Percentiles rank a stretch among this genome's conserved stretches.
Evolutionary conservation across 2,329 filamentous ascomycete genomes (phyloP).

Genomic region (Drechslerella stenobrocha): DNA sequence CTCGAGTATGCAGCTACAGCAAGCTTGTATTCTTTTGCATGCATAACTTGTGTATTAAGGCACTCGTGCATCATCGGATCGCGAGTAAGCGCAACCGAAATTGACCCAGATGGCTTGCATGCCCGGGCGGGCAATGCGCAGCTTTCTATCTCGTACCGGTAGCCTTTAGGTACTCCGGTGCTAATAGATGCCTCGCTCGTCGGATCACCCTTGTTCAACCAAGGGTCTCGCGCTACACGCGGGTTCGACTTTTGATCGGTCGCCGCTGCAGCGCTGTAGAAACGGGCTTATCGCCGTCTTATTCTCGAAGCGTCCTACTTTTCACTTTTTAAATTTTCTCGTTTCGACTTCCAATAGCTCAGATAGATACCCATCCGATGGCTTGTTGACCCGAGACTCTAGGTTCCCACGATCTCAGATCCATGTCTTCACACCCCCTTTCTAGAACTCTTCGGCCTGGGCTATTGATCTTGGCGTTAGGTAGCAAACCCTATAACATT

Average conservation of each 20-base stretch:
- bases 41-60: constrained; percentile 3
- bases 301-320: too few species aligned
- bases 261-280: not conserved
- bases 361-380: not conserved
- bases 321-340: not conserved
- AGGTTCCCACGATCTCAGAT: not conserved
- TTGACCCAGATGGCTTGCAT: constrained; percentile 2
- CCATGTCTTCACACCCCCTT: not conserved
- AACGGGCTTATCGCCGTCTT: not conserved
- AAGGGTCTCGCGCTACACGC: not conserved
- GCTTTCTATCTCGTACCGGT: not conserved
- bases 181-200: too few species aligned
- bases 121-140: not conserved
- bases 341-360: not conserved
- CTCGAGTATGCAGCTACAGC: too few species aligned
- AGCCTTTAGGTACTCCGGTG: too few species aligned
- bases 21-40: not conserved
- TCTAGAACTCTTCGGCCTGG: constrained; percentile 3
- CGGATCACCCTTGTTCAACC: not conserved
- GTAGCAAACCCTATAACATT: not conserved
- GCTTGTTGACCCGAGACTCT: not conserved
- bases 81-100: constrained; percentile 7
- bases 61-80: constrained; percentile 6
- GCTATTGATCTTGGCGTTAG: constrained; percentile 1
- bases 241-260: not conserved